phyloP scores from a whole-genome alignment of 2,329 filamentous ascomycete genomes.

The Triangularia verruculosa region DNA sequence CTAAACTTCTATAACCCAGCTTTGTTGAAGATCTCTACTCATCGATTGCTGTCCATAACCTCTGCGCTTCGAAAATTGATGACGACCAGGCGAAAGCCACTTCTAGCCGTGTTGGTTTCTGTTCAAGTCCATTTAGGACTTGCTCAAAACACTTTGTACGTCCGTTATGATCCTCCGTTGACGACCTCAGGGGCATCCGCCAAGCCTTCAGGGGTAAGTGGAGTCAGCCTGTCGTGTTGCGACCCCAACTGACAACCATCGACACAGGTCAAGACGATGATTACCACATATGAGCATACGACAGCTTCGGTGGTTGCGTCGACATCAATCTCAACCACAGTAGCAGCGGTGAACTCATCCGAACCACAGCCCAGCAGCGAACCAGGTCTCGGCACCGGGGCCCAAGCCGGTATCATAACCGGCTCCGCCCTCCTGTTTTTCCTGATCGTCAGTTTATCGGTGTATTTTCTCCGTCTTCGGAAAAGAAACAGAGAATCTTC shows the following conservation, averaged over 20 bases:
- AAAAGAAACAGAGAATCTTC: not conserved
- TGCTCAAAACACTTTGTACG: not conserved
- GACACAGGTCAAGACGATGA: not conserved
- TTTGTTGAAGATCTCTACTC: not conserved
- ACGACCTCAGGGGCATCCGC: not conserved
- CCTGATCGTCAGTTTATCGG: not conserved
- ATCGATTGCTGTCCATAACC: not conserved
- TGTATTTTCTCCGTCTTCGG: not conserved
- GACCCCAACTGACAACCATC: not conserved
- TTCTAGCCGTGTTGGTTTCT: not conserved
- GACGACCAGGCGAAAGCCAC: not conserved
- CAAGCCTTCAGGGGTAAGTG: not conserved
- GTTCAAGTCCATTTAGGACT: not conserved
- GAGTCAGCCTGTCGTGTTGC: not conserved
- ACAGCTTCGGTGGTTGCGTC: too few species aligned
- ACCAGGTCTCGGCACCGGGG: not conserved
- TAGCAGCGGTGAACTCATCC: not conserved
- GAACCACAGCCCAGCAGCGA: not conserved
- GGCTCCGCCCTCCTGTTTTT: not conserved
- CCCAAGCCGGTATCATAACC: not conserved
- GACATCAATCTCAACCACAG: not conserved
- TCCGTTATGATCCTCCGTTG: not conserved
- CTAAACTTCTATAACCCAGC: not conserved
- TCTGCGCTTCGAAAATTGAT: not conserved
- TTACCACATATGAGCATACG: too few species aligned